A percentile compares a stretch with the other conserved stretches of the same genome.
These are phyloP conservation scores for Eimeria praecox DNA, from an alignment of 169 alveolate species.

Conservation along the genomic window DNA sequence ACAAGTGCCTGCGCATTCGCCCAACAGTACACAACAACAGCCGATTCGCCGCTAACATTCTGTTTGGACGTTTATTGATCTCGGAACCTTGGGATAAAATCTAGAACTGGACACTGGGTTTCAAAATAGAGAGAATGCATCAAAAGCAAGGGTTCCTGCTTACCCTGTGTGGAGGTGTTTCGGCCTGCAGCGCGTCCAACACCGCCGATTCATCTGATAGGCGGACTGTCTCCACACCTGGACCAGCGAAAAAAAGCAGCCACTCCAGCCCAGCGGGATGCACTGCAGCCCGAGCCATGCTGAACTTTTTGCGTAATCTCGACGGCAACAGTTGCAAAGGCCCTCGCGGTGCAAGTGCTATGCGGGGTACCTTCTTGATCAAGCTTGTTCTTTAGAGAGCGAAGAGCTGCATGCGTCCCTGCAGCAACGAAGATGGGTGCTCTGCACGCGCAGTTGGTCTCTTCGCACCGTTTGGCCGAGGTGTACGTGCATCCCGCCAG, in stretches of 20 bases:
- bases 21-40: neutral
- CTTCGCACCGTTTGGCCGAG: neutral
- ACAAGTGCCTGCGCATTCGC: slow-evolving; percentile 50
- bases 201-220: slow-evolving; percentile 59
- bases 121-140: neutral
- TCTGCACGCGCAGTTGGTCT: slow-evolving; percentile 58
- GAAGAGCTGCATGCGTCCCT: slow-evolving; percentile 75
- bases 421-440: slow-evolving; percentile 70
- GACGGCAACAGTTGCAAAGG: neutral
- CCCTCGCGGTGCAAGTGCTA: neutral
- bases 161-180: slow-evolving; percentile 6
- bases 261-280: neutral
- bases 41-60: neutral
- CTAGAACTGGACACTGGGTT: neutral
- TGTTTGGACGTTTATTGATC: neutral
- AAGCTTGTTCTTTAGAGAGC: slow-evolving; percentile 62
- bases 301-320: neutral
- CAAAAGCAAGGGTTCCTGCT: neutral
- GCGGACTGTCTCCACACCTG: slow-evolving; percentile 67
- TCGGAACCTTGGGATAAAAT: neutral
- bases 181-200: slow-evolving; percentile 22
- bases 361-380: slow-evolving; percentile 40
- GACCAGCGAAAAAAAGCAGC: neutral
- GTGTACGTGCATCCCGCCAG: neutral
- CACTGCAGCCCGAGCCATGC: neutral